Base-by-base conservation (phyloP, 2,329 filamentous ascomycete species). In the Penicillium sp. region DNA sequence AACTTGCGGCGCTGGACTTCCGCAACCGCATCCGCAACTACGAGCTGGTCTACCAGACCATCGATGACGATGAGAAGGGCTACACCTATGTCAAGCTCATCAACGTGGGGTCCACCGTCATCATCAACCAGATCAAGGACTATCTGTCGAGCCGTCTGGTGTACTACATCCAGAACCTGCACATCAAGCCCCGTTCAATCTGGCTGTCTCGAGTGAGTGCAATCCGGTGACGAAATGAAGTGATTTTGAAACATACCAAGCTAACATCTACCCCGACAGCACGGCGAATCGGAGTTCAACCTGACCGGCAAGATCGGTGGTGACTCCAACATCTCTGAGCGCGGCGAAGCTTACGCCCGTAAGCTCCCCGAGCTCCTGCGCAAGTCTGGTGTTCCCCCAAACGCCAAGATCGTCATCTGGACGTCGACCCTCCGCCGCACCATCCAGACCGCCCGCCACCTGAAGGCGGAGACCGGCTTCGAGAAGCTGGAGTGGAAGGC, bases 401-500 rank as follows among this genome's bases (percentile, higher is more conserved):
- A 82, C 53, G 81, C 83, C 22, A 85, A 85, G 62, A 80, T 91
- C 16, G 90, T 87, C 4, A 86, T 91, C 60, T 91, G 89, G 89
- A 91, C 88, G 2, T 90, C 88, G 1, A 91, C 89, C 0, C 78
- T 91, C 39, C 87, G 86, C 74, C 90, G 95, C 59, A 99, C 95
- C 14, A 97, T 96, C 68, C 90, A 95, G 64, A 98, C 94, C 0
- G 89, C 94, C 14, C 88, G 90, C 52, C 91, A 91, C 78, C 85
- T 99, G 1, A 88, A 90, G 2, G 78, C 82, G 13, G 83, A 90
- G 56, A 79, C 78, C 7, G 75, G 77, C 60, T 97, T 94, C 77
- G 94, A 97, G 74, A 96, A 97, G 76, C 84, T 99, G 14, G 92
- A 97, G 77, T 99, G 95, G 95, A 99, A 99, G 80, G 95, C 95